A percentile compares a stretch with the other conserved stretches of the same genome.
phyloP scores from a whole-genome alignment of 2,329 filamentous ascomycete genomes.

The Fusarium oligoseptatum region DNA sequence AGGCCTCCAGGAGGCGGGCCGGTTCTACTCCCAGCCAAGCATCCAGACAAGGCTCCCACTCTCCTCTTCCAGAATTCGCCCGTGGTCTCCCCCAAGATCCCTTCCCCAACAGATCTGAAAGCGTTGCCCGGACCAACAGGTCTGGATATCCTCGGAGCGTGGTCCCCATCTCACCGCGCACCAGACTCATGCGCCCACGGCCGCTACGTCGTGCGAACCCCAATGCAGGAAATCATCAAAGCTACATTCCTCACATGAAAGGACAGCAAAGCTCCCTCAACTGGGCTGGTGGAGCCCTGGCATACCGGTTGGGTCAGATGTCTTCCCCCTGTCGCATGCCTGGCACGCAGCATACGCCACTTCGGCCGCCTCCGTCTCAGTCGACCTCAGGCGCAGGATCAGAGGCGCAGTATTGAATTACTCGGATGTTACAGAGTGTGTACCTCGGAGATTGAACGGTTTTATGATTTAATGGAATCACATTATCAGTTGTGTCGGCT shows the following conservation, averaged over 20 bases:
- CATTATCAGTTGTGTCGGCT: background rate
- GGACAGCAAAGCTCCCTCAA: background rate
- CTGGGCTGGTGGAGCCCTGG: background rate
- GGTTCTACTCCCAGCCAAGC: background rate
- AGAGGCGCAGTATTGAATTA: background rate
- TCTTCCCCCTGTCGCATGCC: background rate
- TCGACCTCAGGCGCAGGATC: background rate
- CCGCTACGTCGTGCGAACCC: background rate
- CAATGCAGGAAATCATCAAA: background rate
- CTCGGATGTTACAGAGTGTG: background rate
- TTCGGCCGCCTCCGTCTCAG: background rate
- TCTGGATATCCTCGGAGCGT: background rate
- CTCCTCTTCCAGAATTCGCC: constrained; percentile 4
- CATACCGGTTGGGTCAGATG: background rate
- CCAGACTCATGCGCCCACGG: background rate
- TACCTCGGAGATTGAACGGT: background rate
- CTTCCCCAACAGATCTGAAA: background rate
- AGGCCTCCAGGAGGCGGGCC: background rate
- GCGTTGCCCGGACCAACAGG: background rate
- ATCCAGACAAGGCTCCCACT: background rate
- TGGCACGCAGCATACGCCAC: background rate
- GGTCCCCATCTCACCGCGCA: background rate
- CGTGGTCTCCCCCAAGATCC: constrained; percentile 11
- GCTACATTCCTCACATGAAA: background rate
- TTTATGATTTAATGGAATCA: background rate